Conservation (phyloP, 1,284 basidiomycete genomes). For the Cutaneotrichosporon spelunceum region DNA sequence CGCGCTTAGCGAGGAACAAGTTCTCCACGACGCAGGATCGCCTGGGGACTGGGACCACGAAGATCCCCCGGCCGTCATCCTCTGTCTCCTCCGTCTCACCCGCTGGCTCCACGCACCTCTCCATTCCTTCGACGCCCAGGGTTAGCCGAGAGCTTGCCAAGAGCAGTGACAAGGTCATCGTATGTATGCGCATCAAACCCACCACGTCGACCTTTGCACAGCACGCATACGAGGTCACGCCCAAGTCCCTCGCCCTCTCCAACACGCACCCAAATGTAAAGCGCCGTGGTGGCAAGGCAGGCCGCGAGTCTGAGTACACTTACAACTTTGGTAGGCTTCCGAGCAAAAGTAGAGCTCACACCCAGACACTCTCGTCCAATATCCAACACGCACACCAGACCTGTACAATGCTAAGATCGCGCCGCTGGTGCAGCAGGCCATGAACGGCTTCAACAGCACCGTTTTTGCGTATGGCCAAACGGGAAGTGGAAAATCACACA, state of each 20-base stretch:
- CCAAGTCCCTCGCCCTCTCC: conserved; percentile 40
- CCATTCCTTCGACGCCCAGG: conserved; percentile 2
- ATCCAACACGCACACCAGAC: conserved; percentile 48
- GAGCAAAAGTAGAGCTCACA: not conserved
- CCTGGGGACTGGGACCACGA: conserved; percentile 19
- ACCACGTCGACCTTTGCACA: conserved; percentile 36
- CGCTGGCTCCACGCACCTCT: not conserved
- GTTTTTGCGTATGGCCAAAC: conserved; percentile 55
- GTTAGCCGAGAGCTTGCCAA: not conserved
- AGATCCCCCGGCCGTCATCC: conserved; percentile 14
- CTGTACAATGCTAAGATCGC: conserved; percentile 55
- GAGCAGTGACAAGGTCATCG: conserved; percentile 44
- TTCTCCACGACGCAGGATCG: conserved; percentile 34
- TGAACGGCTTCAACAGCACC: conserved; percentile 59
- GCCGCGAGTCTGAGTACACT: conserved; percentile 47
- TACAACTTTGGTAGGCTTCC: conserved; percentile 46
- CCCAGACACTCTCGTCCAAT: conserved; percentile 50
- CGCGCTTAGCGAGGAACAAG: conserved; percentile 24
- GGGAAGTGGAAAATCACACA: conserved; percentile 55
- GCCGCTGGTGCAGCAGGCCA: conserved; percentile 55
- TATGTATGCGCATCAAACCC: conserved; percentile 50
- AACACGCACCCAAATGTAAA: conserved; percentile 48
- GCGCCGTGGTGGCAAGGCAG: conserved; percentile 49
- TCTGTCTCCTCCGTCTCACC: conserved; percentile 3
- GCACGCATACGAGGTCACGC: conserved; percentile 42